These are phyloP conservation scores for Globisporangium cederbergense DNA, from an alignment of 352 stramenopile genomes.

Conservation along the genomic window DNA sequence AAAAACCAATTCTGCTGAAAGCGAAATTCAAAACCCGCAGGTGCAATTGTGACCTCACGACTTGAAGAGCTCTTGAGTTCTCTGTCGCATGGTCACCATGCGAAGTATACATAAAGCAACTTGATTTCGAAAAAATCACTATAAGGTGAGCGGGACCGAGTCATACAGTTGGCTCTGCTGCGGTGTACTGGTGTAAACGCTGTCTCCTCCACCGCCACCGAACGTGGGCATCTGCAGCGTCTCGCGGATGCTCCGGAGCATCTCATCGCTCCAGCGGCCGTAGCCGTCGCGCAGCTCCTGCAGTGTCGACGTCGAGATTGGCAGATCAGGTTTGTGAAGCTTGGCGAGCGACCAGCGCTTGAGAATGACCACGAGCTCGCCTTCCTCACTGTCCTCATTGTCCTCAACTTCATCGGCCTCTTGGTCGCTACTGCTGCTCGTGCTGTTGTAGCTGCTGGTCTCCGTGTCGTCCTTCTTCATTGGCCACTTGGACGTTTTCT, in stretches of 20 bases:
- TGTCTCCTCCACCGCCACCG: too few species aligned
- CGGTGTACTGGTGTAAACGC: background rate
- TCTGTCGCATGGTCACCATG: too few species aligned
- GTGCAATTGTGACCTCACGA: too few species aligned
- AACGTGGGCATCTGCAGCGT: background rate
- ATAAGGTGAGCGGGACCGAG: too few species aligned
- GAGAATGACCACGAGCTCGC: conserved; percentile 29
- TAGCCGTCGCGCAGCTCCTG: conserved; percentile 42
- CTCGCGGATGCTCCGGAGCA: conserved; percentile 35
- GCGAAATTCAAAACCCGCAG: too few species aligned
- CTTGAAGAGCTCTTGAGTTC: too few species aligned
- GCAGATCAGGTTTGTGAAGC: conserved; percentile 19
- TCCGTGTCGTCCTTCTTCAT: background rate
- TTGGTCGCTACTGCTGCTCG: conserved; percentile 2
- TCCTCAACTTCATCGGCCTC: conserved; percentile 3
- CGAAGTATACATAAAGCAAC: too few species aligned
- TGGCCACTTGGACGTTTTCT: background rate
- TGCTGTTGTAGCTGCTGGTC: background rate
- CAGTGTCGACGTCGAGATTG: conserved; percentile 22
- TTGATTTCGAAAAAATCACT: too few species aligned
- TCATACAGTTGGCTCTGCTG: background rate
- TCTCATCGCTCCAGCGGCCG: conserved; percentile 44
- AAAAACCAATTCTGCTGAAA: too few species aligned
- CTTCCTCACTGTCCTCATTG: conserved; percentile 2
- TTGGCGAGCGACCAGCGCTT: conserved; percentile 30